Base-by-base conservation (phyloP, 23 red algal genomes). In the Pyropia yezoensis region DNA sequence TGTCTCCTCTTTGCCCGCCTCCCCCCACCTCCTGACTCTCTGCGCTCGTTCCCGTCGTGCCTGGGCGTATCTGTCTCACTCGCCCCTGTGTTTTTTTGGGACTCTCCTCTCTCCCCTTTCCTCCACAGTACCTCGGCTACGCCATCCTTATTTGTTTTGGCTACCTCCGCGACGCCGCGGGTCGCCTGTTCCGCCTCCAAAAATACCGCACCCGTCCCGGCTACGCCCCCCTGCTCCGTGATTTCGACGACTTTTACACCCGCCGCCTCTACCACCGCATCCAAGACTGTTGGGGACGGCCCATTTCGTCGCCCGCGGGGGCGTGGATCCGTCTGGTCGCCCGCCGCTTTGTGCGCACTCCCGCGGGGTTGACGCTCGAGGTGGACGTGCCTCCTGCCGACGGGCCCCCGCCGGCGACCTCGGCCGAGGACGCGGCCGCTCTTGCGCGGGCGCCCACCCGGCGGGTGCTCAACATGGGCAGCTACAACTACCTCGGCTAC, bases 191-290 rank as follows among this genome's bases (percentile, higher is more conserved):
- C 61, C 53, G 60, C 49, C 66, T 67, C 50, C 50, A 66, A 52
- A 49, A 59, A 24, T 78, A 73, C 22, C 45, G 60, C 49, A 61
- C 19, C 2, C 56, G 66, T 15, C 56, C 65, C 52, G 85, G 73
- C 23, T 82, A 71, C 61, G 83, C 94, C 24, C 83, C 86, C 27
- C 62, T 91, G 11, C 60, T 98, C 33, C 58, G 29, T 16, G 87
- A 89, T 66, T 91, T 91, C 66, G 94, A 98, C 18, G 94, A 98
- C 59, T 98, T 98, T 62, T 98, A 91, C 88, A 91, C 94, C 17
- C 79, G 94, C 19, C 83, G 94, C 29, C 59, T 98, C 30, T 98
- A 98, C 54, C 77, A 65, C 24, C 70, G 94, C 54, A 88, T 98
- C 51, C 65, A 76, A 27, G 94, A 98, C 59, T 98, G 94, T 33